Base-by-base conservation (phyloP, 495 filamentous ascomycete species). In the Podospora pseudopauciseta region DNA sequence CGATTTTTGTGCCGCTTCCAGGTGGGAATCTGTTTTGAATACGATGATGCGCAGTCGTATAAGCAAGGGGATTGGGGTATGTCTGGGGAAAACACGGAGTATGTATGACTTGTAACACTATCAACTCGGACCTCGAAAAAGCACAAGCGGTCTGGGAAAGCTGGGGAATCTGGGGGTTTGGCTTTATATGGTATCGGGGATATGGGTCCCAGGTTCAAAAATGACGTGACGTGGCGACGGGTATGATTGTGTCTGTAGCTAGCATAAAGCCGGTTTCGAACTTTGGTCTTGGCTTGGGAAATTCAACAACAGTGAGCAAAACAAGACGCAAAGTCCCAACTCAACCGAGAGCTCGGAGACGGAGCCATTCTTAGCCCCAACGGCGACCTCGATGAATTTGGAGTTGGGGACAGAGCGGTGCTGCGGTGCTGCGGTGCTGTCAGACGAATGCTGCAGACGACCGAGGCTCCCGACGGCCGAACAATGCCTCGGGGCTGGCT, bases 1-100 rank as follows among this genome's bases (percentile, higher is more conserved):
- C 73, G 11, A 65, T 85, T 23, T 86, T 86, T 73, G 76, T 86
- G n/a, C 70, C 72, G 32, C 72, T 86, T 27, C 84, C 84, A 0
- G 73, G 67, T 39, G 83, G 81, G 11, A 62, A 72, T 6, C 77
- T 83, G 58, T 85, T 84, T 49, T 49, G 39, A 49, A 11, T 16
- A 11, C 2, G 39, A 49, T 39, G 39, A 32, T 32, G 30, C 18
- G 39, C 39, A 49, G 13, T 49, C 1, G 39, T 49, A 13, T 49
- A 49, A 49, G 39, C 39, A 49, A 16, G 39, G 1, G 13, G 39
- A 11, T 49, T 49, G 39, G 26, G 20, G 26, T 30, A 30, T 61
- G n/a, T 20, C 20, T 1, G 20, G 20, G 27, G 60, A 20, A 39
- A 18, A 39, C 60, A 63, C 28, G 28, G 60, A 28, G 39, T 63